These are phyloP conservation scores for Penicillium italicum DNA, from an alignment of 2,329 filamentous ascomycete species.

Conservation along the genomic window DNA sequence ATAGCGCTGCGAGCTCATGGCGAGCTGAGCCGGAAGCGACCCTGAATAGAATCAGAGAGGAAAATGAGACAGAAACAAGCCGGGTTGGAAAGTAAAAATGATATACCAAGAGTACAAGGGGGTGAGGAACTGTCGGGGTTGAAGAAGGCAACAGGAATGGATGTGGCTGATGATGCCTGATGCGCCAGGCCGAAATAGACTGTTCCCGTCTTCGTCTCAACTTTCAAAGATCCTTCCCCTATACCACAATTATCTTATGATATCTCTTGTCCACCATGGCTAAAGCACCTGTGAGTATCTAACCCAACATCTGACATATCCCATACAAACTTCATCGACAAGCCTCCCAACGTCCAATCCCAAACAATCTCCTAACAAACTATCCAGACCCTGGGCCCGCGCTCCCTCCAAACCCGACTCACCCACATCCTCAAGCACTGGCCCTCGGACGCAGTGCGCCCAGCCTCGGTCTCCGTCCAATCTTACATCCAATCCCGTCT, in stretches of 20 bases:
- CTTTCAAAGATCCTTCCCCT: not conserved
- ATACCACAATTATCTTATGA: not conserved
- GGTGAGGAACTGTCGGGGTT: conserved; percentile 22
- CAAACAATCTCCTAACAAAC: conserved; percentile 5
- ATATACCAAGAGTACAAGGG: conserved; percentile 17
- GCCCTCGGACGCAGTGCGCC: conserved; percentile 45
- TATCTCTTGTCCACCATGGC: conserved; percentile 20
- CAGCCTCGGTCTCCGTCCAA: conserved; percentile 45
- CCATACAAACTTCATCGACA: not conserved
- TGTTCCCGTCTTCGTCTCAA: conserved; percentile 8
- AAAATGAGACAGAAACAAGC: conserved; percentile 12
- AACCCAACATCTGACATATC: not conserved
- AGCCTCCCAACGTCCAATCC: not conserved
- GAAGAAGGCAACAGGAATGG: conserved; percentile 23
- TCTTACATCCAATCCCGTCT: conserved; percentile 39
- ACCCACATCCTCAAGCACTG: conserved; percentile 43
- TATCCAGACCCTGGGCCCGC: conserved; percentile 24
- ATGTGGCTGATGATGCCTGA: conserved; percentile 21
- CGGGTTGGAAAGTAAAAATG: conserved; percentile 13
- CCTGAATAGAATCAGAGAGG: conserved; percentile 20
- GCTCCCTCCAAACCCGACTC: conserved; percentile 37
- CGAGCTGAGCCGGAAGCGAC: conserved; percentile 35
- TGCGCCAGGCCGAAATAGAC: conserved; percentile 9
- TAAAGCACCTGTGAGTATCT: conserved; percentile 20
- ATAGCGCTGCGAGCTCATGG: conserved; percentile 51